Base-by-base conservation (phyloP, 2,329 filamentous ascomycete genomes). In the Penicillium rolfsii region DNA sequence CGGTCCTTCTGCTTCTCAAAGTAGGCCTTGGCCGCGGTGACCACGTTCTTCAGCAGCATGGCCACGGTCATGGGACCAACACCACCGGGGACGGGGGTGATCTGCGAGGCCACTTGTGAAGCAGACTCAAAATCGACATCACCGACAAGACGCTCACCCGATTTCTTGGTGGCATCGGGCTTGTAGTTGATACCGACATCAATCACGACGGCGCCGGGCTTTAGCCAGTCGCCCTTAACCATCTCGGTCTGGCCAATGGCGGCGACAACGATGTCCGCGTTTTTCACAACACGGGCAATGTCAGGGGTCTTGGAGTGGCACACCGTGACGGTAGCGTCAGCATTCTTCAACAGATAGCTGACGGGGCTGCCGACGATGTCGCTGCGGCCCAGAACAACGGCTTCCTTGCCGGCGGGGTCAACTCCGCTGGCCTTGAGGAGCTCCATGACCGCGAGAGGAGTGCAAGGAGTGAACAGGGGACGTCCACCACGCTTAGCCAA, bases 11-110 rank as follows among this genome's bases (percentile, higher is more conserved):
- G 90, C 63, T 86, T 86, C 65, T 95, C 91, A 66, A 95, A 95
- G 73, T 91, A 93, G 59, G 85, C 81, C 52, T 88, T 89, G 38
- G 95, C 90, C 36, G 94, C 89, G 69, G 94, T 90, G 58, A 98
- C 90, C 8, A 98, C 93, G 73, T 99, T 99, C 78, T 96, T 91
- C 70, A 99, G 82, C 52, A 99, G 84, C 95, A 99, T 99, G 62
- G 95, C 95, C 65, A 99, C 93, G 3, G 95, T 99, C 95, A 99
- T 99, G 54, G 95, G 95, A 0, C 95, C 95, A 61, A 99, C 95
- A 77, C 95, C 95, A 59, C 95, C 95, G 1, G 95, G 95, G 2
- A 99, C 95, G 1, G 95, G 95, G 2, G 95, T 99, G 73, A 99
- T 97, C 72, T 91, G 86, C 2, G 93, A 97, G 22, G 93, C 95